Percentiles rank a stretch among this genome's conserved stretches.
Evolutionary conservation across 2,329 filamentous ascomycete genomes (phyloP).

Genomic region (Zymoseptoria pseudotritici): DNA sequence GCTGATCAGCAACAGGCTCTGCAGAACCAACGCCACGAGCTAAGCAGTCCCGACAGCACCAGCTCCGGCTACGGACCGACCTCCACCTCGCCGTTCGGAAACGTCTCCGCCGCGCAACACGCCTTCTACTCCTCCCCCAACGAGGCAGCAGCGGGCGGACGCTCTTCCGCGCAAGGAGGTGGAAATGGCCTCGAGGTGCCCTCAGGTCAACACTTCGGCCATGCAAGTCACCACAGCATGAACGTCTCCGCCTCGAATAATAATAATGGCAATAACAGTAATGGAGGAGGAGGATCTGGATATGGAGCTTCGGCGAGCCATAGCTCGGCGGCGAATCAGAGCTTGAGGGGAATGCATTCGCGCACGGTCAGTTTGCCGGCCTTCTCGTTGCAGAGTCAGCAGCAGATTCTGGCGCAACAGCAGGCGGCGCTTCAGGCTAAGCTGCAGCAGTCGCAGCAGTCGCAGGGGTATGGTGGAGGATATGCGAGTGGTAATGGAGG

Average conservation of each 20-base stretch:
- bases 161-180: slow-evolving; percentile 10
- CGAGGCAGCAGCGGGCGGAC: slow-evolving; percentile 47
- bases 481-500: slow-evolving; percentile 33
- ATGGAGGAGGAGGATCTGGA: slow-evolving; percentile 12
- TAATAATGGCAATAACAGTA: slow-evolving; percentile 4
- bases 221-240: slow-evolving; percentile 46
- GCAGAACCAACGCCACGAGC: slow-evolving; percentile 28
- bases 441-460: slow-evolving; percentile 32
- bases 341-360: slow-evolving; percentile 43
- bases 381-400: slow-evolving; percentile 45
- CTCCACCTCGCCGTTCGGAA: slow-evolving; percentile 29
- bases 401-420: slow-evolving; percentile 30
- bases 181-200: slow-evolving; percentile 25
- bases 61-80: slow-evolving; percentile 40
- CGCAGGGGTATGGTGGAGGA: slow-evolving; percentile 50
- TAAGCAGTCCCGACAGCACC: slow-evolving; percentile 46
- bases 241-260: slow-evolving; percentile 33
- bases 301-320: slow-evolving; percentile 30
- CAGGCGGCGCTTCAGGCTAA: slow-evolving; percentile 28
- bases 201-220: slow-evolving; percentile 44
- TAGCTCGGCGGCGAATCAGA: slow-evolving; percentile 44
- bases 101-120: slow-evolving; percentile 61
- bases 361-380: slow-evolving; percentile 83
- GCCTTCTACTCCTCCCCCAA: slow-evolving; percentile 66
- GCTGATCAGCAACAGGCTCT: slow-evolving; percentile 41